Evolutionary conservation across 2,329 filamentous ascomycete genomes (phyloP).

Genomic region (Fusarium sterilihyphosum): DNA sequence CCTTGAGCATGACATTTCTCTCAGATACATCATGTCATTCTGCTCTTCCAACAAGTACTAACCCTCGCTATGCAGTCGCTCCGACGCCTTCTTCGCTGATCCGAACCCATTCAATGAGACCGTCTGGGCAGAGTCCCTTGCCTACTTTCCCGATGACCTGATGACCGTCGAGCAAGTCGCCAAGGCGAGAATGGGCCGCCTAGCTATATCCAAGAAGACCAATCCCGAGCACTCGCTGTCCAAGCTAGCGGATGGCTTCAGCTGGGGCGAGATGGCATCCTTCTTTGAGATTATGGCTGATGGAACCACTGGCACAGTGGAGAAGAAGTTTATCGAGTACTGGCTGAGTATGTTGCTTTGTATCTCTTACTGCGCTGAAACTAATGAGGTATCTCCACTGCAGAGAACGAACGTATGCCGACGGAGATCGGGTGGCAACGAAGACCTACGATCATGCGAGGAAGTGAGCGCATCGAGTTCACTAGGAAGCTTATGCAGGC

Average conservation of each 20-base stretch:
- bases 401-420: conserved; percentile 2
- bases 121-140: neutral
- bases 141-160: neutral
- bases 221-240: conserved; percentile 7
- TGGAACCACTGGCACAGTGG: conserved; percentile 5
- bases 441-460: neutral
- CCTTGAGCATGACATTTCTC: conserved; percentile 5
- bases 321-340: conserved; percentile 13
- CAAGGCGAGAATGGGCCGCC: neutral
- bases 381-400: neutral
- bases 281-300: conserved; percentile 20
- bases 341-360: neutral
- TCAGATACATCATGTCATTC: neutral
- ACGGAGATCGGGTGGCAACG: conserved; percentile 15
- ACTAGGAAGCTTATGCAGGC: conserved; percentile 1
- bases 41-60: rapidly evolving
- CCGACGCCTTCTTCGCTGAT: conserved; percentile 4
- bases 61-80: neutral
- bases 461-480: neutral
- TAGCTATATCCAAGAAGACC: neutral
- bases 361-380: rapidly evolving
- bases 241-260: neutral
- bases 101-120: conserved; percentile 3
- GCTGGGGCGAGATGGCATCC: conserved; percentile 15
- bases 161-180: conserved; percentile 8